Evolutionary conservation across 768 basidiomycete genomes (phyloP), one percentile per base, ranked within the genome.

Genomic region (Pleurotus giganteus): DNA sequence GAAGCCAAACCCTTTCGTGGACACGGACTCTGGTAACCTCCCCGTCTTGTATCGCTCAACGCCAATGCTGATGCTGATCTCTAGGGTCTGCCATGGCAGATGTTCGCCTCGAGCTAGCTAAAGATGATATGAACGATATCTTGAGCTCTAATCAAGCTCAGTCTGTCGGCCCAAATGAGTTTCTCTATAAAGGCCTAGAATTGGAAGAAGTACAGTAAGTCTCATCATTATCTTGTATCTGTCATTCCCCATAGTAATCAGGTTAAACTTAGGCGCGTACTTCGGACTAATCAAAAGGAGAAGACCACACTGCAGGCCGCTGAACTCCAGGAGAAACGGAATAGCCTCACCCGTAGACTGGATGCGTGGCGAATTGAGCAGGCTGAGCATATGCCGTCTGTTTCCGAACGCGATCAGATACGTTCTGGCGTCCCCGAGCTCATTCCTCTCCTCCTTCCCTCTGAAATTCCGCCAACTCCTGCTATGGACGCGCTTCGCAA

Each of bases 41-140:
- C 0, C 15, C 5, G 24, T n/a, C 13, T 6, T 24, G 47, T 32
- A 5, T 5, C 2, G 53, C 6, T 13, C 36, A 0, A 53, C 61
- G 19, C n/a, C n/a, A n/a, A n/a, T 44, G 47, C 4, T 45, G 55
- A 19, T 19, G 53, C 12, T 17, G 63, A 5, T 60, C 55, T 0
- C 56, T 17, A 44, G 49, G 26, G 24, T 47, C 49, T 1, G 24
- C 49, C 5, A 42, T 45, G 26, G 31, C 49, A 3, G 31, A 41
- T 21, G 32, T 56, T 34, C 47, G 55, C 19, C 49, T 56, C 9
- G 55, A 56, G 26, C 32, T 56, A 11, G 55, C 55, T 12, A 39
- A 27, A n/a, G 55, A 56, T 39, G 55, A 56, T 27, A 39, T 57
- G 23, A 51, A 45, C 1, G 59, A 62, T 26, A 56, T 15, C 37